These are phyloP conservation scores for Plectosphaerella plurivora DNA, from an alignment of 2,329 filamentous ascomycete species.

Conservation along the genomic window DNA sequence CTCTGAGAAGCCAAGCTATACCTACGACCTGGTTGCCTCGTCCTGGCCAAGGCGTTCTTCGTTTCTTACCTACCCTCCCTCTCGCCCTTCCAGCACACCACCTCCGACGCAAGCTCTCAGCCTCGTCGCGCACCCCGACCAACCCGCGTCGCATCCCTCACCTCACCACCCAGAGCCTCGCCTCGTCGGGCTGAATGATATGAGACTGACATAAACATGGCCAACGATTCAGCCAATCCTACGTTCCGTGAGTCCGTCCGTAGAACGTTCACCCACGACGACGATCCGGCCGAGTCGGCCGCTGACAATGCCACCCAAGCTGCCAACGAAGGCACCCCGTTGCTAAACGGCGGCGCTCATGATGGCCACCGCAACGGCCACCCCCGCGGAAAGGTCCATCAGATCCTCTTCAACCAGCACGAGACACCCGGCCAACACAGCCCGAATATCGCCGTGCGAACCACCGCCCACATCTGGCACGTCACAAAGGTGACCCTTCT, in stretches of 20 bases:
- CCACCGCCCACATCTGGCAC: conserved; percentile 47
- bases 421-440: conserved; percentile 50
- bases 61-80: background rate
- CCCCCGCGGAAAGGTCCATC: conserved; percentile 18
- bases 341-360: conserved; percentile 26
- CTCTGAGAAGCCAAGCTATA: background rate
- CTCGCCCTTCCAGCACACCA: background rate
- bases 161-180: background rate
- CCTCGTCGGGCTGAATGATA: conserved; percentile 23
- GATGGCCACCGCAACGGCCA: conserved; percentile 15
- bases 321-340: conserved; percentile 34
- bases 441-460: conserved; percentile 38
- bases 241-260: conserved; percentile 19
- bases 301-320: conserved; percentile 6
- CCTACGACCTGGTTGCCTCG: background rate
- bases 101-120: background rate
- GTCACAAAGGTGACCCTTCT: conserved; percentile 52
- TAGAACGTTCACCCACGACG: conserved; percentile 17
- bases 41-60: background rate
- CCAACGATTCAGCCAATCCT: conserved; percentile 18
- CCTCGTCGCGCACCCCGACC: background rate
- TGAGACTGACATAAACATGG: conserved; percentile 22
- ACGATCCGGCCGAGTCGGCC: conserved; percentile 13
- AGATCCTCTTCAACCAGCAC: conserved; percentile 45
- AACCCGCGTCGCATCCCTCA: background rate